phyloP scores from a whole-genome alignment of 345 rosid genomes.

The Eucalyptus curtisii region DNA sequence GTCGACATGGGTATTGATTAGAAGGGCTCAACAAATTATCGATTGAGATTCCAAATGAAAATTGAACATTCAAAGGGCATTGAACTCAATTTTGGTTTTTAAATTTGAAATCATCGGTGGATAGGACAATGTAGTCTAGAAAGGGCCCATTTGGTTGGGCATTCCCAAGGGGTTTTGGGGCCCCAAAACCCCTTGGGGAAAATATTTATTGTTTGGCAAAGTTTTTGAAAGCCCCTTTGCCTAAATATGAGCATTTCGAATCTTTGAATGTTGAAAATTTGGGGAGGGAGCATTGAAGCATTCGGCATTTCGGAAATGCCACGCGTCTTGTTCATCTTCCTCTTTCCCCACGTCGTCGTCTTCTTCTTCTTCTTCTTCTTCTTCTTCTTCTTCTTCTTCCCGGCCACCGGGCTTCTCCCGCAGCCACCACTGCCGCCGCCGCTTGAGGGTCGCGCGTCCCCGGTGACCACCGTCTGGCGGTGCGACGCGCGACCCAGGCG shows the following conservation, averaged over 20 bases:
- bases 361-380: too few relatives aligned
- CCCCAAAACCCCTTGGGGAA: too few relatives aligned
- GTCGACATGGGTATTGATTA: background rate
- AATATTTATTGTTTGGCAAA: too few relatives aligned
- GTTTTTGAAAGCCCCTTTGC: too few relatives aligned
- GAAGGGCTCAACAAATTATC: background rate
- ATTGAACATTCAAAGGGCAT: rapidly evolving
- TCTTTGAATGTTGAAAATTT: too few relatives aligned
- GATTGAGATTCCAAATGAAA: background rate
- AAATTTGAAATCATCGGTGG: background rate
- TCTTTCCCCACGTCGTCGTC: too few relatives aligned
- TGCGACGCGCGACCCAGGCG: rapidly evolving
- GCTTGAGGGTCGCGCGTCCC: rapidly evolving
- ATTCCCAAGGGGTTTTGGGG: too few relatives aligned
- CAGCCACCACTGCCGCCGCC: rapidly evolving
- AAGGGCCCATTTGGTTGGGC: too few relatives aligned
- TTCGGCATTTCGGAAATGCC: too few relatives aligned
- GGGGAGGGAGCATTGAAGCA: too few relatives aligned
- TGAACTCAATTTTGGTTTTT: background rate
- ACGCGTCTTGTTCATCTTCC: too few relatives aligned
- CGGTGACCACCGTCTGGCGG: rapidly evolving
- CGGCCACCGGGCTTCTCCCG: rapidly evolving
- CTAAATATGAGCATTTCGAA: too few relatives aligned
- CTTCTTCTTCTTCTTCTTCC: rapidly evolving
- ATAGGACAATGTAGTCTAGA: background rate